Base-by-base conservation (phyloP, 495 filamentous ascomycete genomes). In the Hyaloscypha bicolor region DNA sequence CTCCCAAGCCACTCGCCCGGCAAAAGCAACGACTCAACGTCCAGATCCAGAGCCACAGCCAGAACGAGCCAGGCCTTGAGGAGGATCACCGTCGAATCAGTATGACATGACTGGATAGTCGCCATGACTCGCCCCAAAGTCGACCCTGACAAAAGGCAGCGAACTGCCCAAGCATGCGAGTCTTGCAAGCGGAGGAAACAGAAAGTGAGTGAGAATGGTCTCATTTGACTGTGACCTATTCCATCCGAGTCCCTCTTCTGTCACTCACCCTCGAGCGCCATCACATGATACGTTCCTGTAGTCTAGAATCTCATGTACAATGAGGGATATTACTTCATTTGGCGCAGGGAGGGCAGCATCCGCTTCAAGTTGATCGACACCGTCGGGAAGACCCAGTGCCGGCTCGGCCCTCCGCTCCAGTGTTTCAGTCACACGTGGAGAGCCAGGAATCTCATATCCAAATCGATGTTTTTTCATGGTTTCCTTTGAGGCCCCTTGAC, bases 121-220 rank as follows among this genome's bases (percentile, higher is more conserved):
- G 87, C 83, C 73, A 83, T 72, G 71, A 70, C 71, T n/a, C 67
- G 86, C 71, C 86, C 85, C 45, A 87, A 85, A 75, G 86, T 89
- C 63, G 83, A 86, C 66, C 85, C 85, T 67, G 86, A 88, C 70
- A 86, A 88, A 75, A 82, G 86, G 69, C 86, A 87, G 73, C 81
- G 86, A 62, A 88, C 84, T 67, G 86, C 86, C 48, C 85, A 85
- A 64, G 90, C 90, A 45, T 93, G 90, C 76, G 88, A 92, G 70
- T 89, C 85, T 72, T 93, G 90, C 80, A 93, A 92, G 79, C 81
- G 88, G 62, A 84, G 90, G 71, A 92, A 92, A 77, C 90, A 92
- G 78, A 92, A 92, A 81, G 86, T 87, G 68, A 78, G 85, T 52
- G 19, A 53, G 22, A 19, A 6, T 31, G 29, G 53, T 78, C 42